These are phyloP conservation scores for Fusarium tricinctum DNA, from an alignment of 2,329 filamentous ascomycete species.

Conservation along the genomic window DNA sequence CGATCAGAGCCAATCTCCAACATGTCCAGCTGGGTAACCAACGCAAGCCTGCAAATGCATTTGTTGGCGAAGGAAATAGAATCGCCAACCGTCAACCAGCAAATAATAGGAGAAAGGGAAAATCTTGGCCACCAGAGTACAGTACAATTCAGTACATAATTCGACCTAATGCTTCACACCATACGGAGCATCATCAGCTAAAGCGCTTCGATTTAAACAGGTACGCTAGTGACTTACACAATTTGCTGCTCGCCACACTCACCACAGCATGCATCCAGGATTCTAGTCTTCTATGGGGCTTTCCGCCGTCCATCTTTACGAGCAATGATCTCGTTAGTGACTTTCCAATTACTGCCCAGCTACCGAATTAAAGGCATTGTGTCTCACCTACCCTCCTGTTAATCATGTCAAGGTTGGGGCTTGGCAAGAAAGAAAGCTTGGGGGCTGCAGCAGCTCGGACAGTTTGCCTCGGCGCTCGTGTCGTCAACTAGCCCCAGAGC, in stretches of 20 bases:
- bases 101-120: slow-evolving; percentile 40
- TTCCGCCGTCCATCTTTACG: slow-evolving; percentile 31
- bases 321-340: slow-evolving; percentile 39
- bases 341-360: slow-evolving; percentile 37
- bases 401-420: slow-evolving; percentile 26
- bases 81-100: slow-evolving; percentile 14
- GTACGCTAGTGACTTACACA: slow-evolving; percentile 21
- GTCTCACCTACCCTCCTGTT: slow-evolving; percentile 28
- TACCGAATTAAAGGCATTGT: slow-evolving; percentile 35
- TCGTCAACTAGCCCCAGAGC: slow-evolving; percentile 18
- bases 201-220: slow-evolving; percentile 27
- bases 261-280: slow-evolving; percentile 17
- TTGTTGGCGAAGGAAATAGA: slow-evolving; percentile 39
- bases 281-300: slow-evolving; percentile 26
- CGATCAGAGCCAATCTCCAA: background rate
- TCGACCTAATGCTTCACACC: slow-evolving; percentile 18
- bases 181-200: slow-evolving; percentile 21
- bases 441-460: slow-evolving; percentile 24
- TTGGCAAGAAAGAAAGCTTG: slow-evolving; percentile 9
- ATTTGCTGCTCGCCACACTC: slow-evolving; percentile 29
- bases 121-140: slow-evolving; percentile 20
- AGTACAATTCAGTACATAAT: slow-evolving; percentile 11
- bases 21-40: slow-evolving; percentile 2
- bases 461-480: slow-evolving; percentile 26
- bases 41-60: slow-evolving; percentile 14